Evolutionary conservation across 2,329 filamentous ascomycete species (phyloP), one percentile per base, ranked within the genome.

Genomic region (Ophiocordyceps polyrhachis-furcata): DNA sequence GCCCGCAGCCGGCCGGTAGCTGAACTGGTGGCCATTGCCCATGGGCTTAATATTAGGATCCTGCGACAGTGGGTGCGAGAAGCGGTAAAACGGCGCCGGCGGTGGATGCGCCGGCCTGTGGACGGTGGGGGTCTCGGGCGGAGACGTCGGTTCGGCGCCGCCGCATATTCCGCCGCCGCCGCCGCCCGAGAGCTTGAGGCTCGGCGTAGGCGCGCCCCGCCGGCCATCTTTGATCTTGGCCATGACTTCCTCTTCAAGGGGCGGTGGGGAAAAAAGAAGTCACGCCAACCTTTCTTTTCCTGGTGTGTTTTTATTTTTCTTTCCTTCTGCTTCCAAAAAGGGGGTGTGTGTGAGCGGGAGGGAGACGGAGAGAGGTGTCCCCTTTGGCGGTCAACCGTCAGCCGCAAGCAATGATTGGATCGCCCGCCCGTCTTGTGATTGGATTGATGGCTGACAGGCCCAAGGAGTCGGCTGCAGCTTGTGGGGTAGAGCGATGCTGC

Each of bases 61-160:
- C 42, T 59, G 56, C 15, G 52, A 48, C 13, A 61, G 46, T n/a
- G 58, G 46, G 14, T 53, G 55, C 43, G 55, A 51, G 41, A 55
- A 53, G 45, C 55, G 56, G 43, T 56, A 52, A 46, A 61, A 60
- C 46, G 55, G 51, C 46, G 58, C 53, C 52, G 58, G 51, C 49
- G 55, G 56, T 14, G 54, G 55, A 41, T 55, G 57, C n/a, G 11
- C 17, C 43, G 37, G 21, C 28, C 28, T 42, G 44, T 40, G 44
- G 14, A 60, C 57, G 38, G 63, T 67, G 44, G 67, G 68, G 38
- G 67, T 69, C 43, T 66, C 64, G 38, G 67, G 67, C 49, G 67
- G 68, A 52, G 68, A 70, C 46, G 66, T 63, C 44, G 65, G 67
- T 46, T 63, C 60, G 5, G 32, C 45, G 50, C 57, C 55, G 55